Percentiles rank a stretch among this genome's conserved stretches.
Conservation (phyloP, 139 green algal genomes). For the Edaphochlamys debaryana region DNA sequence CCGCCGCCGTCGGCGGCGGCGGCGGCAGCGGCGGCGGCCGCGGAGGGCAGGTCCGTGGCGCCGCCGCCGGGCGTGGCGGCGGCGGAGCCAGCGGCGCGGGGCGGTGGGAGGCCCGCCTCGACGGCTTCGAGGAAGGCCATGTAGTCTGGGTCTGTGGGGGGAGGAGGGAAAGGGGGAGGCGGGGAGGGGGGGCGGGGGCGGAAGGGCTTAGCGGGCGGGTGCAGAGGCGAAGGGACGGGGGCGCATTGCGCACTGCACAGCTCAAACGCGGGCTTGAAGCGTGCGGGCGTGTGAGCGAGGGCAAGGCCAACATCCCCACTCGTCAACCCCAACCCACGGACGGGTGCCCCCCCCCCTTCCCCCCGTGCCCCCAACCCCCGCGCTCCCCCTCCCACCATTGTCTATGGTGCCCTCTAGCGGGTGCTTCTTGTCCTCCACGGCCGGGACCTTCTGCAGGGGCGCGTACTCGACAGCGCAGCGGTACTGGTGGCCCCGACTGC, state of each 20-base stretch:
- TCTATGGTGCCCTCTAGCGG: constrained; percentile 77
- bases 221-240: too few species aligned
- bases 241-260: too few species aligned
- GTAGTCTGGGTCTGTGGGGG: constrained; percentile 74
- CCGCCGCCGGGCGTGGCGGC: not conserved
- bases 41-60: constrained; percentile 17
- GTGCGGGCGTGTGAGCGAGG: too few species aligned
- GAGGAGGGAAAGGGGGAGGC: too few species aligned
- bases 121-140: constrained; percentile 65
- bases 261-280: too few species aligned
- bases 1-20: not conserved
- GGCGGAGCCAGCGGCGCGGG: constrained; percentile 29
- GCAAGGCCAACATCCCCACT: too few species aligned
- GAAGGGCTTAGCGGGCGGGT: too few species aligned
- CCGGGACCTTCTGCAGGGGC: constrained; percentile 72
- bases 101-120: constrained; percentile 57
- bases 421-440: constrained; percentile 57
- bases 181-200: too few species aligned
- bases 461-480: constrained; percentile 76
- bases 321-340: too few species aligned
- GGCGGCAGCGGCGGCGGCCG: not conserved
- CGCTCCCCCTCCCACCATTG: constrained; percentile 62
- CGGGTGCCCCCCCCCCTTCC: too few species aligned
- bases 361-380: too few species aligned
- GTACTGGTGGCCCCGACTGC: constrained; percentile 70